Evolutionary conservation across 1,139 yeast genomes (phyloP), one percentile per base, ranked within the genome.

Genomic region (Candida sanyaensis): DNA sequence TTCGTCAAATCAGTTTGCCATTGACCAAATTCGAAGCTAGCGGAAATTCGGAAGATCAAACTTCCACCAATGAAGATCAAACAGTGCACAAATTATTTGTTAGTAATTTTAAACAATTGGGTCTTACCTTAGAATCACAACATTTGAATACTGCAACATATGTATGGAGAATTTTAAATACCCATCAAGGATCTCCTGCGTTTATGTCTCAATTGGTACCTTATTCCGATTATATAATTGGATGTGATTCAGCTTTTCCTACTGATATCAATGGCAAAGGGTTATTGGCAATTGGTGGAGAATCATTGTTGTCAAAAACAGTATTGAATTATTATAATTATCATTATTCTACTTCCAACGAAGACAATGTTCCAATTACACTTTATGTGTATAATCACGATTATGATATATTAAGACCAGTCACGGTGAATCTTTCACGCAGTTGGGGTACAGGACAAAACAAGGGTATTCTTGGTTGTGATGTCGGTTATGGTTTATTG

Each of bases 301-400:
- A 92, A 64, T 83, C 87, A 27, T 69, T 90, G 34, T 70, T 92
- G 46, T 84, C 91, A 2, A 77, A 86, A 41, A 84, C 90, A 0
- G 78, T 90, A 0, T 61, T 64, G 32, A 70, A 76, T 42, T 83
- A 88, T 44, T 78, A 83, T 53, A 82, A 82, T 49, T 73, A 74
- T 39, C 75, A 83, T 64, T 59, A 70, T 62, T 57, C 70, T 56
- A 57, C 66, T 55, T 56, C 65, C 4, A 64, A 63, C 12, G 64
- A 65, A 43, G 77, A 74, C 41, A 54, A 61, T 37, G 63, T 75
- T 24, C 80, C 80, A 2, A 71, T 75, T 11, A 72, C 78, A 0
- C 73, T 93, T 29, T 88, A 87, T 61, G 97, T 92, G 1, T 93
- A 92, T 68, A 93, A 93, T 65, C 92, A 87, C 57, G 95, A 88